Evolutionary conservation across 1,139 yeast species (phyloP), one percentile per base, ranked within the genome.

Genomic region (Schwanniomyces etchellsii): DNA sequence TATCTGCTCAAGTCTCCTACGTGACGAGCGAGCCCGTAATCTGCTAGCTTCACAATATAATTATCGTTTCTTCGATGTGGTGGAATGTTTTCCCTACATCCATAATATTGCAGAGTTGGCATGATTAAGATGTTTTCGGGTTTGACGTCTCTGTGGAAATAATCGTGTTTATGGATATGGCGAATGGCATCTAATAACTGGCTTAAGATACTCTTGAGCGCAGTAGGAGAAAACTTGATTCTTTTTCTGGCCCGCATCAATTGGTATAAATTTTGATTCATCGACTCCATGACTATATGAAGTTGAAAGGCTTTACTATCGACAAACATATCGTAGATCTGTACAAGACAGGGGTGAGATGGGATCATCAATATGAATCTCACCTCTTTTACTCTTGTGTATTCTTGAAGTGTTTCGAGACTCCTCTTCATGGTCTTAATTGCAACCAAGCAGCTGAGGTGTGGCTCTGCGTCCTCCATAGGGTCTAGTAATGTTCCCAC

Each of bases 141-240:
- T 43, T 74, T 91, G 32, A 91, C 71, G 61, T 91, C 98, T 37
- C 98, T 73, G 53, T 91, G 97, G 50, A 82, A 84, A 52, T 73
- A 89, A 20, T 77, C 73, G 40, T 74, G 64, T 17, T 60, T 57
- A 52, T 91, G 98, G 35, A 91, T 86, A 55, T 91, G 97, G 32
- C 74, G 70, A 25, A 89, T 65, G 1, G 94, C 97, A 31, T 71
- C 66, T 31, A 86, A 63, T 1, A 89, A 55, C 52, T 91, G 96
- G 5, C 79, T 49, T 29, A 83, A 56, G 26, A 86, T 77, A 29
- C 84, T 74, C 39, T 70, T 75, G 31, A 83, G 51, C 2, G 86
- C 77, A n/a, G 58, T 59, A 1, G 70, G 59, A 3, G 84, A 70
- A 40, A 85, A 79, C 2, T 56, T 58, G 18, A 61, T 57, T 17